phyloP scores from a whole-genome alignment of 495 filamentous ascomycete genomes.

The Chaetomium fimeti region DNA sequence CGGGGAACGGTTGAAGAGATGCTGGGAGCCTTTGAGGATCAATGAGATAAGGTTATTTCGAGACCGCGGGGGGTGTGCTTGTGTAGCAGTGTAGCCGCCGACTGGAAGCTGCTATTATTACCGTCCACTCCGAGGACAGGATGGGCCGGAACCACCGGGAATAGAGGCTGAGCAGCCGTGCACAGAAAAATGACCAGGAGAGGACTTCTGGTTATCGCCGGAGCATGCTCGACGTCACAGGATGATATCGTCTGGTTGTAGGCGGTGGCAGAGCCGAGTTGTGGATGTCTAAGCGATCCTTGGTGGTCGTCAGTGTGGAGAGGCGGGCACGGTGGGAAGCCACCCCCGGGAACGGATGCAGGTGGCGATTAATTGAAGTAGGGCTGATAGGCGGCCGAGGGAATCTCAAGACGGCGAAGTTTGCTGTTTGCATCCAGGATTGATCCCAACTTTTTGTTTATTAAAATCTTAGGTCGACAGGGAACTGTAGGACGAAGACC shows the following conservation, averaged over 20 bases:
- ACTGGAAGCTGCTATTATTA: constrained; percentile 32
- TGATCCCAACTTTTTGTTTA: background rate
- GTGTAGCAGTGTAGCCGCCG: constrained; percentile 24
- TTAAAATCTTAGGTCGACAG: background rate
- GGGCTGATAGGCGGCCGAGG: background rate
- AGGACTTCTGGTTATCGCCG: constrained; percentile 13
- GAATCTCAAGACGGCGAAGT: background rate
- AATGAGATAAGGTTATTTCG: constrained; percentile 12
- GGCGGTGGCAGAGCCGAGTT: background rate
- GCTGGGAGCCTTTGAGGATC: background rate
- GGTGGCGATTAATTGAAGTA: background rate
- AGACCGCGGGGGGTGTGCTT: constrained; percentile 2
- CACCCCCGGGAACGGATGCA: background rate
- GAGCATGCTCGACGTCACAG: constrained; percentile 4
- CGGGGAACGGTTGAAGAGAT: background rate
- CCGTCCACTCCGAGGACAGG: constrained; percentile 27
- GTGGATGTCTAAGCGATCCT: background rate
- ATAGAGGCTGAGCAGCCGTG: constrained; percentile 30
- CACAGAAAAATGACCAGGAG: background rate
- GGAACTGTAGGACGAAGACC: background rate
- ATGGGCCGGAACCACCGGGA: constrained; percentile 25
- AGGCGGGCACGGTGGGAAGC: constrained; percentile 6
- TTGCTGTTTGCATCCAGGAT: background rate
- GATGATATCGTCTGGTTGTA: background rate
- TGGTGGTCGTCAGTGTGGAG: constrained; percentile 6